Base-by-base conservation (phyloP, 495 filamentous ascomycete genomes). In the Xylaria bambusicola region DNA sequence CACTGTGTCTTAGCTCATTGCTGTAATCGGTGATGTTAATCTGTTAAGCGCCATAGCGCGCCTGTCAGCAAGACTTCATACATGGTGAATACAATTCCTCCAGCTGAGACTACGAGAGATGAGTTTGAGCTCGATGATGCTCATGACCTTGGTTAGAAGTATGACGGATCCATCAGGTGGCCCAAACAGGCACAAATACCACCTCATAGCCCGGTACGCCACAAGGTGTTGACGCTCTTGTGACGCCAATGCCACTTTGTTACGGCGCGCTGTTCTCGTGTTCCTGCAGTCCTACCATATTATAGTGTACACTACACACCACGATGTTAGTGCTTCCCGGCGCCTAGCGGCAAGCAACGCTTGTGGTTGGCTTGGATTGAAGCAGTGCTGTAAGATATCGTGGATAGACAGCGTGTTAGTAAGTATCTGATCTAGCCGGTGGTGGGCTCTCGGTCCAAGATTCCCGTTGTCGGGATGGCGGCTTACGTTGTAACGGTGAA, bases 391-490 rank as follows among this genome's bases (percentile, higher is more conserved):
- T n/a, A n/a, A n/a, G 18, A 23, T 26, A 45, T 13, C 23, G 20
- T 44, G 35, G 26, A 12, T 38, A 27, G 18, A 46, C 2, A 26
- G 23, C 29, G 17, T 13, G 17, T 44, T 53, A 27, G 36, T 41
- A 9, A 17, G 6, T 40, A 20, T 48, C 53, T 56, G 40, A 26
- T 29, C 53, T 41, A 56, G 42, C 41, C 24, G 42, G 41, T 18
- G 52, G 23, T 56, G 53, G 53, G 18, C 53, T 56, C 53, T 46
- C 53, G 53, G 53, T 31, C 42, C 53, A 56, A n/a, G 27, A 20
- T 56, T 48, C 38, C 53, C 53, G 53, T 48, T 56, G 53, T 47
- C 53, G 53, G 53, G 53, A 56, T 47, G 47, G 41, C 53, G 53
- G 53, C 53, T 48, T 56, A 36, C 53, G 21, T 21, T 56, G 53